These are phyloP conservation scores for Allomyces macrogynus DNA, from an alignment of 192 early-diverging fungal species.

Conservation along the genomic window DNA sequence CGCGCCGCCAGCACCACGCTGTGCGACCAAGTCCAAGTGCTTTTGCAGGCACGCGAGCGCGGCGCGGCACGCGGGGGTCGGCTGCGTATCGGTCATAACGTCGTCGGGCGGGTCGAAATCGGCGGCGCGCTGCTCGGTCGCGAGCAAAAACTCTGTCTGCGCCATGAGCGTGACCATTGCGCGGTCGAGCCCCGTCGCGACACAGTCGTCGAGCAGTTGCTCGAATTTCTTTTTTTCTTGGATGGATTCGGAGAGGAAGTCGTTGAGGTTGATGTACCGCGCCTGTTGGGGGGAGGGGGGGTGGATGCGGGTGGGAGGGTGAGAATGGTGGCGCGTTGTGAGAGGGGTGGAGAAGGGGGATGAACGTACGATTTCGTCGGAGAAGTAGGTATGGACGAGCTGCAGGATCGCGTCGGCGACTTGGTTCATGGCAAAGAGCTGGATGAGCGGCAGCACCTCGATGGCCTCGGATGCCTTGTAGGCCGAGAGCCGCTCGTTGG, in stretches of 20 bases:
- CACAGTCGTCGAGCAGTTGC: slow-evolving; percentile 64
- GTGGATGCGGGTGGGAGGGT: too few species aligned
- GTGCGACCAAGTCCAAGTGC: slow-evolving; percentile 45
- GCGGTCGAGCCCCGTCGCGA: slow-evolving; percentile 82
- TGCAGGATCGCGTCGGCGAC: slow-evolving; percentile 81
- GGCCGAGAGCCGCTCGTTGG: slow-evolving; percentile 17
- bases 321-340: too few species aligned
- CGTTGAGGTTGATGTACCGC: slow-evolving; percentile 63
- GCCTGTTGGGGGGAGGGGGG: slow-evolving; percentile 7
- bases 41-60: slow-evolving; percentile 57
- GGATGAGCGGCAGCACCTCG: slow-evolving; percentile 38
- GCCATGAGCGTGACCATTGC: slow-evolving; percentile 58
- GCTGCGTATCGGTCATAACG: slow-evolving; percentile 34
- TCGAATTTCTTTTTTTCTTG: slow-evolving; percentile 85
- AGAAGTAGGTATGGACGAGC: slow-evolving; percentile 84
- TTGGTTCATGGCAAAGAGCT: slow-evolving; percentile 90
- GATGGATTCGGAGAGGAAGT: slow-evolving; percentile 77
- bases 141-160: slow-evolving; percentile 64
- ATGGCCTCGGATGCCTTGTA: slow-evolving; percentile 22
- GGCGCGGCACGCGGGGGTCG: slow-evolving; percentile 62
- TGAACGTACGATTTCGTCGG: slow-evolving; percentile 16
- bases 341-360: too few species aligned
- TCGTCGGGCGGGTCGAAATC: slow-evolving; percentile 59
- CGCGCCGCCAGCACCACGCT: too few species aligned
- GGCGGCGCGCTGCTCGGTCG: slow-evolving; percentile 36